Evolutionary conservation across 2,329 filamentous ascomycete genomes (phyloP).

Genomic region (Colletotrichum karsti): DNA sequence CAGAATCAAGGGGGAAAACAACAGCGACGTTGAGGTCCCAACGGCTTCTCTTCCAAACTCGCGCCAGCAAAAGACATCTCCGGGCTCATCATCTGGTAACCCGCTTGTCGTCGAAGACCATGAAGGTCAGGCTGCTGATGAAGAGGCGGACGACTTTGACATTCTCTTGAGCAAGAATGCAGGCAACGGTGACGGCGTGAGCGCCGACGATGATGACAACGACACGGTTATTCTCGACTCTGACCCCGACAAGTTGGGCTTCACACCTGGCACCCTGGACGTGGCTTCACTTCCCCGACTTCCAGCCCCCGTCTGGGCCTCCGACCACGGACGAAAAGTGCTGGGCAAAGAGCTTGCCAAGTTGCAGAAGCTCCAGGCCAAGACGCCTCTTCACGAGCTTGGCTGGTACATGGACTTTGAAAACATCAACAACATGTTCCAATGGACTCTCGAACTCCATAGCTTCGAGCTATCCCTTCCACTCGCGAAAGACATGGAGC

Average conservation of each 20-base stretch:
- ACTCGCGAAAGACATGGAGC: slow-evolving; percentile 78
- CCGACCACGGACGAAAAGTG: slow-evolving; percentile 64
- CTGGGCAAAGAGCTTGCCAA: slow-evolving; percentile 72
- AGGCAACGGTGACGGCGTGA: not conserved
- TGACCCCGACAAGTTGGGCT: slow-evolving; percentile 49
- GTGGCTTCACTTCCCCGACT: slow-evolving; percentile 70
- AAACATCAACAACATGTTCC: slow-evolving; percentile 79
- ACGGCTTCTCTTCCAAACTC: slow-evolving; percentile 34
- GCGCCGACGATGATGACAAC: not conserved
- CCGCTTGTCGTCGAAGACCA: not conserved
- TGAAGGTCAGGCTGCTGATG: not conserved
- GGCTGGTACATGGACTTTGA: slow-evolving; percentile 84
- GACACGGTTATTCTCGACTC: not conserved
- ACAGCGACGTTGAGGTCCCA: slow-evolving; percentile 34
- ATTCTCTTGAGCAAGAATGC: slow-evolving; percentile 31
- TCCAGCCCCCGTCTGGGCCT: slow-evolving; percentile 72
- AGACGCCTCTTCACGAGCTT: slow-evolving; percentile 68
- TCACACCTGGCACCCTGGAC: slow-evolving; percentile 73
- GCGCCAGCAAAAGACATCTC: not conserved
- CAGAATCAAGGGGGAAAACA: slow-evolving; percentile 12
- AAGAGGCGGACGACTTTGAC: slow-evolving; percentile 30
- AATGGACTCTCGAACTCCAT: slow-evolving; percentile 92
- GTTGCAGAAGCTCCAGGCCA: slow-evolving; percentile 71
- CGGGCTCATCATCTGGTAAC: not conserved
- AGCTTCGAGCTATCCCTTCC: slow-evolving; percentile 77